Base-by-base conservation (phyloP, 164 flowering plant genomes). In the Kalanchoe fedtschenkoi region DNA sequence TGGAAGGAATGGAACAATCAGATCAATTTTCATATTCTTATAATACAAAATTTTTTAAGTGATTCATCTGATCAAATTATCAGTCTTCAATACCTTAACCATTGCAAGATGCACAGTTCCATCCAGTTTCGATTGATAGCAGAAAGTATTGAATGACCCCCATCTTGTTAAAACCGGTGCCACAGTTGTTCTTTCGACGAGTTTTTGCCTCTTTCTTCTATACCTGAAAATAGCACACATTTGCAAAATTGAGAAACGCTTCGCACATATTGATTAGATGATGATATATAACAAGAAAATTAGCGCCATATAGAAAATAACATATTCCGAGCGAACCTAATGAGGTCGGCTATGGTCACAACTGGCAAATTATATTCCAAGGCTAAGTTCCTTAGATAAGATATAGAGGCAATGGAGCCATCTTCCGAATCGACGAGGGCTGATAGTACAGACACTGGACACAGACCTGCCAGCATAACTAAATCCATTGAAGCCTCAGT, bases 401-500 rank as follows among this genome's bases (percentile, higher is more conserved):
- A 60, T 68, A 87, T 66, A 53, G 78, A 38, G 21, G 96, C 89
- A 56, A 84, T 74, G 17, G 95, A 87, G 39, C 93, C 95, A 76
- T 92, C 93, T 17, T 81, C 82, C 29, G 74, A 63, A 75, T 92
- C 83, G 59, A 86, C 64, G 38, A 92, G 46, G 58, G 86, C 79
- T 7, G 95, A 83, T 58, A 92, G 80, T 68, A 82, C 89, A 65
- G 98, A 86, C 34, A 83, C 72, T 5, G 95, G 80, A 28, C 30
- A 67, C 44, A 92, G 67, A 43, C 95, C 96, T 39, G 98, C 87
- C 34, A 83, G 71, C 62, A 64, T 68, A 58, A 86, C 78, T 66
- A 89, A 72, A 80, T 92, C 96, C 21, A 89, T 84, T 28, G 96
- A 89, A 69, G 98, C 98, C 78, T 92, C 96, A 15, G 96, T 89